Conservation (phyloP, 2,329 filamentous ascomycete genomes). For the Trichoderma simmonsii region DNA sequence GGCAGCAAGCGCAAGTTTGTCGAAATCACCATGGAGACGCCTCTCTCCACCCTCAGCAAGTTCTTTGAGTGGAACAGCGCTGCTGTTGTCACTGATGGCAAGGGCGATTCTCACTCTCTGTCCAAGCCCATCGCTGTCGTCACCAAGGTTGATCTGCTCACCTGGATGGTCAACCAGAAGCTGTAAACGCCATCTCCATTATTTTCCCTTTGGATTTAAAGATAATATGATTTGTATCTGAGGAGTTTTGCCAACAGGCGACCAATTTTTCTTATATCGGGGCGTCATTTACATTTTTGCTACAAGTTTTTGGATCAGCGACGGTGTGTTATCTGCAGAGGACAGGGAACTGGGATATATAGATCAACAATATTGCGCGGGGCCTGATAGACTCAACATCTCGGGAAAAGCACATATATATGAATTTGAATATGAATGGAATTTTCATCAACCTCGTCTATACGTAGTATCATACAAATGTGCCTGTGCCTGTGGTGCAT, state of each 20-base stretch:
- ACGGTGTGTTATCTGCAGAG: not conserved
- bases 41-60: constrained; percentile 75
- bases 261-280: not conserved
- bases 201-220: not conserved
- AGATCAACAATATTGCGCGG: constrained; percentile 17
- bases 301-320: constrained; percentile 4
- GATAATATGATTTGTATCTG: not conserved
- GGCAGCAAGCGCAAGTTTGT: constrained; percentile 70
- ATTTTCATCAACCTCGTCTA: not conserved
- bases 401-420: constrained; percentile 26
- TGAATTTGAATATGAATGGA: not conserved
- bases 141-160: constrained; percentile 93
- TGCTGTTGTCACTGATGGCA: constrained; percentile 83
- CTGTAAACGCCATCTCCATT: constrained; percentile 21
- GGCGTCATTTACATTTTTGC: not conserved
- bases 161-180: constrained; percentile 77
- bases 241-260: not conserved
- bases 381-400: constrained; percentile 43
- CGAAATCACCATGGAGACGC: constrained; percentile 89
- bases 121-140: constrained; percentile 84
- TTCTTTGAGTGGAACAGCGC: constrained; percentile 99
- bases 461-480: not conserved
- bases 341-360: constrained; percentile 8
- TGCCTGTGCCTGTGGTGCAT: not conserved
- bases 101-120: constrained; percentile 51